phyloP scores from a whole-genome alignment of 345 rosid species.

The Turritis glabra region DNA sequence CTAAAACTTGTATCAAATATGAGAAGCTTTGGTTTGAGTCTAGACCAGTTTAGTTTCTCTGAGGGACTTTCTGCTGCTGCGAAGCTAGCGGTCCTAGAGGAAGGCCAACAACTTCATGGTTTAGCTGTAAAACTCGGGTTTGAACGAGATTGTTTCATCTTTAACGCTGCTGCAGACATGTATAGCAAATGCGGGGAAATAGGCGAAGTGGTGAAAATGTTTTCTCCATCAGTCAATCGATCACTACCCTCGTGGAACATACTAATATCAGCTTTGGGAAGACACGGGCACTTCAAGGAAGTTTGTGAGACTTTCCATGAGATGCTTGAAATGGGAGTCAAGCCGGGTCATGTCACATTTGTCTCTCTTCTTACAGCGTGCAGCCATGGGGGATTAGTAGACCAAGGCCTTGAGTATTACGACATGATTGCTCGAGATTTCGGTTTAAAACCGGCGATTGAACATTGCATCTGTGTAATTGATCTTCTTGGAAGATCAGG shows the following conservation, averaged over 20 bases:
- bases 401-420: constrained; percentile 72
- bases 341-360: constrained; percentile 86
- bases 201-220: constrained; percentile 53
- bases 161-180: constrained; percentile 81
- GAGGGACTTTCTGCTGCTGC: constrained; percentile 82
- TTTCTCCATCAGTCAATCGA: constrained; percentile 50
- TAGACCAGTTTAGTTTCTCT: constrained; percentile 78
- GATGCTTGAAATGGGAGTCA: constrained; percentile 60
- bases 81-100: constrained; percentile 74
- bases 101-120: constrained; percentile 79
- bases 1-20: constrained; percentile 59
- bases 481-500: constrained; percentile 94
- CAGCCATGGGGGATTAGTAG: constrained; percentile 81
- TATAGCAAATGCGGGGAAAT: constrained; percentile 87
- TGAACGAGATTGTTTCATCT: constrained; percentile 55
- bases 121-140: constrained; percentile 67
- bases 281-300: constrained; percentile 64
- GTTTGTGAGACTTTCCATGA: constrained; percentile 72
- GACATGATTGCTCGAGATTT: constrained; percentile 61
- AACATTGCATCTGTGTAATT: constrained; percentile 82
- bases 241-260: constrained; percentile 79
- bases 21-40: constrained; percentile 51
- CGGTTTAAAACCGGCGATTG: constrained; percentile 51
- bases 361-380: constrained; percentile 89
- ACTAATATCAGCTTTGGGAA: constrained; percentile 75